These are phyloP conservation scores for Pontederia paniculata DNA, from an alignment of 176 grass and related monocot species.

Conservation along the genomic window DNA sequence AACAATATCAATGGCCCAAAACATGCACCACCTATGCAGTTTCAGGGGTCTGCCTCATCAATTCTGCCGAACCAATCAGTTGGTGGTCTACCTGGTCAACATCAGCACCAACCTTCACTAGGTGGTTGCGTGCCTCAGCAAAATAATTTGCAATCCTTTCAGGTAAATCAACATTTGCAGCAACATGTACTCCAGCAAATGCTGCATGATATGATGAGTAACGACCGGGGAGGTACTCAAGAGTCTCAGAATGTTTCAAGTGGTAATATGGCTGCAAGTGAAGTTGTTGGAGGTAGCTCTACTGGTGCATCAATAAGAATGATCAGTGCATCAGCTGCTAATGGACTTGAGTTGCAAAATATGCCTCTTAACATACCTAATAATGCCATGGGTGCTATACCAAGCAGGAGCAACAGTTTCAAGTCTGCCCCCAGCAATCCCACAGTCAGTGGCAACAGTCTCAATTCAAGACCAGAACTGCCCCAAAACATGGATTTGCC, in stretches of 20 bases:
- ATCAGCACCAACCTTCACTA: background rate
- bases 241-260: conserved; percentile 19
- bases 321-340: conserved; percentile 1
- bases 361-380: conserved; percentile 37
- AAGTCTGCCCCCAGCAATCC: conserved; percentile 62
- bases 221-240: conserved; percentile 27
- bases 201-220: conserved; percentile 69
- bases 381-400: conserved; percentile 1
- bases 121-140: conserved; percentile 32
- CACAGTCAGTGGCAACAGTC: conserved; percentile 21
- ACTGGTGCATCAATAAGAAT: conserved; percentile 7
- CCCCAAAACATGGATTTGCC: conserved; percentile 32
- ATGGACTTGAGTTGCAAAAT: conserved; percentile 8
- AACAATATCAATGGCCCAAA: conserved; percentile 36
- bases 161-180: conserved; percentile 39
- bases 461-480: conserved; percentile 29
- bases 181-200: conserved; percentile 75
- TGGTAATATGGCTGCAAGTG: conserved; percentile 23
- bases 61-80: conserved; percentile 14
- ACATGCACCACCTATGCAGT: conserved; percentile 25
- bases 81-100: conserved; percentile 22
- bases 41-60: conserved; percentile 25
- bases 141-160: conserved; percentile 27
- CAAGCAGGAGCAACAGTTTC: conserved; percentile 60
- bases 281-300: conserved; percentile 2